Evolutionary conservation across 345 rosid species (phyloP).

Genomic region (Citrus inodora): DNA sequence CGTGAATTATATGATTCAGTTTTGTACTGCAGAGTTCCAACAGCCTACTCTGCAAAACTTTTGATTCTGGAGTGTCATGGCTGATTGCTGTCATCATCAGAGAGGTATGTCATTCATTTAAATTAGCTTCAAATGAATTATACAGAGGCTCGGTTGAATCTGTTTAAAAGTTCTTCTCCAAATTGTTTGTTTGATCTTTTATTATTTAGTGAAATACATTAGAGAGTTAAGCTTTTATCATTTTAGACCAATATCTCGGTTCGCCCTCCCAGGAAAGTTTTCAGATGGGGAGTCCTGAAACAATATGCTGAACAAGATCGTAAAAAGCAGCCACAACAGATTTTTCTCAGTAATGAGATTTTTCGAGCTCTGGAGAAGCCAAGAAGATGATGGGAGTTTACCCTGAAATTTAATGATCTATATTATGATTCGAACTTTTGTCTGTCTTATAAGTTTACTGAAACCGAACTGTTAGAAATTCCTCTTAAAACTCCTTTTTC

Average conservation of each 20-base stretch:
- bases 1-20: slow-evolving; percentile 9
- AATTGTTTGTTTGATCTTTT: neutral
- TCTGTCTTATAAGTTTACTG: too few species aligned
- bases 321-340: slow-evolving; percentile 22
- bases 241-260: neutral
- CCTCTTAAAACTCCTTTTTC: too few species aligned
- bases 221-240: slow-evolving; percentile 2
- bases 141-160: slow-evolving; percentile 49
- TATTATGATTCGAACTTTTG: too few species aligned
- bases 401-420: neutral
- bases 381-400: neutral
- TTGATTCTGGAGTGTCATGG: slow-evolving; percentile 45
- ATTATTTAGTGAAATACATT: neutral
- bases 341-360: too few species aligned
- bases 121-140: neutral
- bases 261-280: slow-evolving; percentile 25
- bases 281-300: slow-evolving; percentile 28
- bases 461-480: too few species aligned
- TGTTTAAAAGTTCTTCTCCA: slow-evolving; percentile 38
- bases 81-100: slow-evolving; percentile 65
- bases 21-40: slow-evolving; percentile 39
- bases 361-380: neutral
- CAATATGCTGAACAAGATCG: slow-evolving; percentile 27
- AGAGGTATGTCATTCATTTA: slow-evolving; percentile 37
- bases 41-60: slow-evolving; percentile 49